phyloP scores from a whole-genome alignment of 106 monocot species.

The Iris macrosiphon region DNA sequence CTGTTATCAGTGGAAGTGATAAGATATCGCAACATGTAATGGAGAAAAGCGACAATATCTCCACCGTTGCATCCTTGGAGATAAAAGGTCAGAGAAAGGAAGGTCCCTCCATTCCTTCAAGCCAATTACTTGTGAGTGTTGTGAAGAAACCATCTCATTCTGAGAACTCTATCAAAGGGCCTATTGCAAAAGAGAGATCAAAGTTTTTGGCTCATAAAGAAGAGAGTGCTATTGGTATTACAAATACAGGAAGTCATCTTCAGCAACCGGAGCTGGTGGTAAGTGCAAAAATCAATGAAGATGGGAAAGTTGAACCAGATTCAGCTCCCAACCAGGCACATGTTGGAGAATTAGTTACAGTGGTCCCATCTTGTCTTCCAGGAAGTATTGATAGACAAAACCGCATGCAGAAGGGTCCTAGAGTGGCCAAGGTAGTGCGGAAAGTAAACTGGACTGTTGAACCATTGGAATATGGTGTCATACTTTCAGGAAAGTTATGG shows the following conservation, averaged over 20 bases:
- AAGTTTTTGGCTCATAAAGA: conserved; percentile 17
- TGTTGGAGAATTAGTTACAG: conserved; percentile 17
- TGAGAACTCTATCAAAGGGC: neutral
- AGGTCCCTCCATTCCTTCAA: conserved; percentile 5
- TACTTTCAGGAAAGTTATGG: conserved; percentile 67
- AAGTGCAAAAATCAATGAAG: conserved; percentile 13
- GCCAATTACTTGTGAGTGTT: neutral
- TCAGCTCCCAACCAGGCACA: neutral
- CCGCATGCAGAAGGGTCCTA: conserved; percentile 51
- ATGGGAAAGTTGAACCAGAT: conserved; percentile 9
- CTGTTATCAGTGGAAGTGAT: conserved; percentile 25
- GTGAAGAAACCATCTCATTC: conserved; percentile 6
- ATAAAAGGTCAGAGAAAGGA: conserved; percentile 13
- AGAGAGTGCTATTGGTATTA: conserved; percentile 3
- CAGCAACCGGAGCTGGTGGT: conserved; percentile 2
- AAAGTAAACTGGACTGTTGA: conserved; percentile 59
- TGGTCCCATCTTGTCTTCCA: conserved; percentile 16
- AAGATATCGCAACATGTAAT: conserved; percentile 3
- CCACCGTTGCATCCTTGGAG: neutral
- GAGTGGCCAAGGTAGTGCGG: conserved; percentile 60
- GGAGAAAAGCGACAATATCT: neutral
- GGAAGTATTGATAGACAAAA: conserved; percentile 22
- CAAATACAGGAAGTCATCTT: neutral
- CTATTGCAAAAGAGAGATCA: neutral
- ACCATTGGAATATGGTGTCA: conserved; percentile 56